Percentiles rank a stretch among this genome's conserved stretches.
Evolutionary conservation across 179 eudicot species (phyloP).

Genomic region (Dionaea muscipula): DNA sequence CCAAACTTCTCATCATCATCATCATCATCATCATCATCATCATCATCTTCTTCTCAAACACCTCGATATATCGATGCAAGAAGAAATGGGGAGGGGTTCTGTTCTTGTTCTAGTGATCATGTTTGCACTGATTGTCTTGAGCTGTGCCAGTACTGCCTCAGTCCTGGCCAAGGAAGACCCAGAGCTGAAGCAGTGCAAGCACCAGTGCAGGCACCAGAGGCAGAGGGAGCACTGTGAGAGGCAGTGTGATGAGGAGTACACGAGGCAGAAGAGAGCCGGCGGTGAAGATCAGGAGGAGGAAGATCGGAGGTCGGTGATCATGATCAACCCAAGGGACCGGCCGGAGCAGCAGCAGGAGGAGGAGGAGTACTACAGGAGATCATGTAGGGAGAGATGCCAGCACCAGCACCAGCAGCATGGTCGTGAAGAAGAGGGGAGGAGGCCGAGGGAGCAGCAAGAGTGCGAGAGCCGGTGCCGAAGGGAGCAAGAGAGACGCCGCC

Average conservation of each 20-base stretch:
- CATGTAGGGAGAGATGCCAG: constrained; percentile 27
- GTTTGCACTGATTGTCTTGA: constrained; percentile 11
- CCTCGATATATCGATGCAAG: neutral
- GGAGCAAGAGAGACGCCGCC: neutral
- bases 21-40: neutral
- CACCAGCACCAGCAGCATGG: constrained; percentile 2
- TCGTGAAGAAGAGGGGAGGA: neutral
- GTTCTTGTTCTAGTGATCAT: constrained; percentile 10
- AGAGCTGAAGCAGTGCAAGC: constrained; percentile 27
- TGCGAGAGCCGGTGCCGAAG: constrained; percentile 25
- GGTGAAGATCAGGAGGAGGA: constrained; percentile 13
- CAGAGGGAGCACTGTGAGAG: constrained; percentile 18
- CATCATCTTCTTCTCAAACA: neutral
- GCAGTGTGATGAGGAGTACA: constrained; percentile 24
- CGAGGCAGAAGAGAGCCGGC: constrained; percentile 10
- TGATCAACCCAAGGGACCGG: no score
- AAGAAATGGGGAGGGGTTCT: constrained; percentile 17
- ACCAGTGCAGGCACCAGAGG: constrained; percentile 28
- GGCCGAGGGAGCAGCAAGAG: constrained; percentile 17
- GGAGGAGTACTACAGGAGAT: no score
- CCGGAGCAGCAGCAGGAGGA: no score
- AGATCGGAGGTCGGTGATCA: no score
- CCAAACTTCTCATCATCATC: constrained; percentile 4
- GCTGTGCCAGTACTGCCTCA: constrained; percentile 11
- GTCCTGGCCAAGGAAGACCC: constrained; percentile 23